Evolutionary conservation across 176 grass and related monocot genomes (phyloP), one percentile per base, ranked within the genome.

Genomic region (Carex kokanica): DNA sequence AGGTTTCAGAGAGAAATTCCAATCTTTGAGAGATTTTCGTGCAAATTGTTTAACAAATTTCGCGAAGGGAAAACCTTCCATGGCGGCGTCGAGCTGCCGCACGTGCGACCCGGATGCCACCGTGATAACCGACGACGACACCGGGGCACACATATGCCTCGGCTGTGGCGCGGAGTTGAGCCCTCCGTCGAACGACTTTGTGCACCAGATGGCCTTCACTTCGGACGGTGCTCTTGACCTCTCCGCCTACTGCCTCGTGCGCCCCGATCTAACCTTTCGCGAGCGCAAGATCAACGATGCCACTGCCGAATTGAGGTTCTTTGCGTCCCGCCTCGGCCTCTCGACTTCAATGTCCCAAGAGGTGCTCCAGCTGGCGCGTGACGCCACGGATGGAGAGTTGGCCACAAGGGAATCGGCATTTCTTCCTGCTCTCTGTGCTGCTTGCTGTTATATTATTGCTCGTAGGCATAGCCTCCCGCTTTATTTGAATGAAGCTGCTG

Each of bases 401-500:
- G 90, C 86, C 57, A 80, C 84, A 4, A 64, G 80, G 34, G 83
- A 78, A 12, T 65, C 84, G 49, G 56, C 79, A 25, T 94, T 90
- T 83, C 86, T 94, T 74, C 67, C 69, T 1, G 86, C 75, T 49
- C 90, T 94, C 56, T 86, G 80, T 34, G 90, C 90, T 81, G 88
- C 90, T 31, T 94, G 89, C 65, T 8, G 59, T 62, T 82, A 88
- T 18, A 78, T 94, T 56, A 90, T 94, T 25, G 86, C 88, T 17
- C 88, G 93, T 8, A 81, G 88, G 71, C 86, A 90, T 20, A 84
- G 47, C 81, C 63, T 90, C 49, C 90, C 90, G 29, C 68, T 90
- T 69, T 94, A 84, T 61, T 85, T 94, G 15, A 23, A 86, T 10
- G 88, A 92, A 85, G 93, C 84, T 13, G 93, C 93, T 0, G 74